A percentile compares a stretch with the other conserved stretches of the same genome.
phyloP scores from a whole-genome alignment of 2,329 filamentous ascomycete species.

The Remersonia thermophila region DNA sequence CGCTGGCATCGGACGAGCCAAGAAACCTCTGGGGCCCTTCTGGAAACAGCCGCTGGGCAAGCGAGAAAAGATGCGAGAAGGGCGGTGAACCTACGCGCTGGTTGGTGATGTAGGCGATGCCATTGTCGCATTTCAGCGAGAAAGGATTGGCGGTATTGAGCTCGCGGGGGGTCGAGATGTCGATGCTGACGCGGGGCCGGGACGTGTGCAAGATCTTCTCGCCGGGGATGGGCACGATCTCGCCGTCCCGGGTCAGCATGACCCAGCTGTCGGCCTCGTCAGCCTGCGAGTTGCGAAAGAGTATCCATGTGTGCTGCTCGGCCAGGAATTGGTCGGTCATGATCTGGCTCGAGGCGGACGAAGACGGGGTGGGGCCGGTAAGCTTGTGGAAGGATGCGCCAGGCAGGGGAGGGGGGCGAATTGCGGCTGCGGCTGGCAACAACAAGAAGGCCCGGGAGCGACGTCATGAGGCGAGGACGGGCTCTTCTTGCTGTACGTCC shows the following conservation, averaged over 20 bases:
- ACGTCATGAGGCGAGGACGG: slow-evolving; percentile 10
- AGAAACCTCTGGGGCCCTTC: slow-evolving; percentile 1
- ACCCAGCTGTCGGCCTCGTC: slow-evolving; percentile 62
- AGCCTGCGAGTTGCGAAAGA: slow-evolving; percentile 31
- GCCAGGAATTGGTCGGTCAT: slow-evolving; percentile 26
- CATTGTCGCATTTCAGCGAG: slow-evolving; percentile 59
- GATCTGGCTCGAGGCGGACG: slow-evolving; percentile 12
- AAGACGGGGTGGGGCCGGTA: slow-evolving; percentile 8
- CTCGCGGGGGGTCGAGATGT: slow-evolving; percentile 58
- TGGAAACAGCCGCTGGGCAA: slow-evolving; percentile 6
- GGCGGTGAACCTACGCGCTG: slow-evolving; percentile 50
- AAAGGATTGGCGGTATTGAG: slow-evolving; percentile 52
- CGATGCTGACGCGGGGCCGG: slow-evolving; percentile 64
- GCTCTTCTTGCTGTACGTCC: neutral
- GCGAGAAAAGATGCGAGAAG: slow-evolving; percentile 7
- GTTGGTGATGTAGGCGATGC: slow-evolving; percentile 71
- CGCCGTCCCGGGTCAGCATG: slow-evolving; percentile 64
- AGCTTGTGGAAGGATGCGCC: slow-evolving; percentile 4
- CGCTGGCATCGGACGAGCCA: slow-evolving; percentile 8
- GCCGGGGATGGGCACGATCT: slow-evolving; percentile 73
- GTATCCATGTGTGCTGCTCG: slow-evolving; percentile 28
- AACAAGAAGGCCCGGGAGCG: slow-evolving; percentile 7
- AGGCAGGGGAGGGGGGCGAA: slow-evolving; percentile 4
- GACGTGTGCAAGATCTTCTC: slow-evolving; percentile 75
- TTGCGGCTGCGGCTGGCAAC: slow-evolving; percentile 3